Conservation (phyloP, 2,329 filamentous ascomycete genomes). For the Coniella vitis region DNA sequence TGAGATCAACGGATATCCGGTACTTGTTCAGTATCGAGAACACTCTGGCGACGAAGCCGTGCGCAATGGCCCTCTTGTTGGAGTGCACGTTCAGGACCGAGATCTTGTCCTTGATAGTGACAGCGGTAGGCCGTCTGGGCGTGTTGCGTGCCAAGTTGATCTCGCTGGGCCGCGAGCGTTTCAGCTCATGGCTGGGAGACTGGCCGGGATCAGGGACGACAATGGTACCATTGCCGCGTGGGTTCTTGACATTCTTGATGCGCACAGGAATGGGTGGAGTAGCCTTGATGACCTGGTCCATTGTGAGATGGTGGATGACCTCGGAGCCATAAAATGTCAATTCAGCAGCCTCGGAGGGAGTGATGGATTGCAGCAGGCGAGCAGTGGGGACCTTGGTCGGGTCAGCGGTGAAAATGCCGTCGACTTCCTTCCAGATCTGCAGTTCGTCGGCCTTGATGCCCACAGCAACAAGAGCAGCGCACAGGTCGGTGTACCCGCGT, state of each 20-base stretch:
- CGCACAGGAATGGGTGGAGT: constrained; percentile 71
- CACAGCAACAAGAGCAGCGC: constrained; percentile 85
- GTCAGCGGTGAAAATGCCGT: constrained; percentile 55
- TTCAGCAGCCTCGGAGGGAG: constrained; percentile 90
- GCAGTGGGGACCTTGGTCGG: constrained; percentile 88
- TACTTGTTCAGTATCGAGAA: constrained; percentile 86
- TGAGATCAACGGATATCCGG: constrained; percentile 87
- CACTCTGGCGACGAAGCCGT: constrained; percentile 91
- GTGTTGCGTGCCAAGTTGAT: constrained; percentile 39
- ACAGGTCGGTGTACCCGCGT: constrained; percentile 93
- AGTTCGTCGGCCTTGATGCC: constrained; percentile 81
- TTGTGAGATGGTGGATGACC: constrained; percentile 97
- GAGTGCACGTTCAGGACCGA: constrained; percentile 97
- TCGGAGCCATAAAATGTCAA: constrained; percentile 92
- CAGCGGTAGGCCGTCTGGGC: constrained; percentile 74
- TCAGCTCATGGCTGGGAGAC: constrained; percentile 51
- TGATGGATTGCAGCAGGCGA: constrained; percentile 80
- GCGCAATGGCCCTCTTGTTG: constrained; percentile 91
- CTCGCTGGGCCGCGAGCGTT: constrained; percentile 39
- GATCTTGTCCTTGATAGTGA: constrained; percentile 96
- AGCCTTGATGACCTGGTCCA: constrained; percentile 92
- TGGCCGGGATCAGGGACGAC: constrained; percentile 68
- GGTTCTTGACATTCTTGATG: constrained; percentile 90
- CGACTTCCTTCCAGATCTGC: constrained; percentile 98
- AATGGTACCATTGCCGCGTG: constrained; percentile 69